These are phyloP conservation scores for Brettanomyces sp. DNA, from an alignment of 805 yeast genomes.

Conservation along the genomic window DNA sequence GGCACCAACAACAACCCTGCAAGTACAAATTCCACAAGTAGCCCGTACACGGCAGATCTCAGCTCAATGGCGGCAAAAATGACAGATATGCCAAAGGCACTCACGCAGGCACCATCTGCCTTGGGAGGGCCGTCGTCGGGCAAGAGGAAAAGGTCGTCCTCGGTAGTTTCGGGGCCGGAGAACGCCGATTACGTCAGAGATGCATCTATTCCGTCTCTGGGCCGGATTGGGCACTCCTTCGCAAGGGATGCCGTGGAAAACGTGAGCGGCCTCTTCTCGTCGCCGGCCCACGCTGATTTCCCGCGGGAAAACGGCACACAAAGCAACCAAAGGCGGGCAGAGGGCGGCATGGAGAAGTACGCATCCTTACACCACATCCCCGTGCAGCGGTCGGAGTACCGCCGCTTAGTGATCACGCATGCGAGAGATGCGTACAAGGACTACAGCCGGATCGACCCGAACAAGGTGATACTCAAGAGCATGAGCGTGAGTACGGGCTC, in stretches of 20 bases:
- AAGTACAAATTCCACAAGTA: slow-evolving; percentile 1
- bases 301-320: background rate
- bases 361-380: slow-evolving; percentile 4
- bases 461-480: slow-evolving; percentile 16
- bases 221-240: slow-evolving; percentile 11
- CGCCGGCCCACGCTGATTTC: slow-evolving; percentile 4
- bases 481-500: background rate
- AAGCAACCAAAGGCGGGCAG: background rate
- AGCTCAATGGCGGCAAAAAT: slow-evolving; percentile 5
- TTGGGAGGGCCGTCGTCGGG: slow-evolving; percentile 9
- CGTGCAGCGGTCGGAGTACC: slow-evolving; percentile 13
- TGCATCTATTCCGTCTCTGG: slow-evolving; percentile 4
- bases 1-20: slow-evolving; percentile 4
- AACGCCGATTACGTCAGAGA: slow-evolving; percentile 1
- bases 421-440: slow-evolving; percentile 17
- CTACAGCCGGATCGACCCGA: slow-evolving; percentile 23
- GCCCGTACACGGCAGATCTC: slow-evolving; percentile 20
- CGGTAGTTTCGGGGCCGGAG: slow-evolving; percentile 6
- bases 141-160: slow-evolving; percentile 15
- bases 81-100: slow-evolving; percentile 21
- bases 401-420: slow-evolving; percentile 18
- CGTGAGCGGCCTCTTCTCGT: slow-evolving; percentile 24
- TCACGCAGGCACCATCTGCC: slow-evolving; percentile 2
- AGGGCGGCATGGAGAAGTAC: background rate
- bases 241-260: slow-evolving; percentile 16